Evolutionary conservation across 2,329 filamentous ascomycete species (phyloP), one percentile per base, ranked within the genome.

Genomic region (Parasarocladium wereldwijsianum): DNA sequence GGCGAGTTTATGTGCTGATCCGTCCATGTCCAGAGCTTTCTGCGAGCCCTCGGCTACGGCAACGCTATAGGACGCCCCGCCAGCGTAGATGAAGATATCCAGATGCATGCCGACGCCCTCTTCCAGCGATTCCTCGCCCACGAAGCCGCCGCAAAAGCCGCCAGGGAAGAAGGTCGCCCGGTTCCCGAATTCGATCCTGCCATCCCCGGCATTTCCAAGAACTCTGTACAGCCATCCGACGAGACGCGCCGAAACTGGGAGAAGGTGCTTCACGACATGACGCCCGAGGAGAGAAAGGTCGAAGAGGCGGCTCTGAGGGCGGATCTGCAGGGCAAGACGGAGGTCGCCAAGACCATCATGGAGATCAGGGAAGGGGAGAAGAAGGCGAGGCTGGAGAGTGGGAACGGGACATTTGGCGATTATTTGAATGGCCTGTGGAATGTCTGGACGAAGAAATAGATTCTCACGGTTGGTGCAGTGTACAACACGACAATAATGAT

Each of bases 61-160:
- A 70, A 72, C 6, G 71, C 70, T 16, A 60, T 70, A 37, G 69
- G 78, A 25, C 69, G 75, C 14, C 60, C 76, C 7, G 57, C 65
- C 1, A 66, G 75, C 17, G 66, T 81, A 30, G 81, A 93, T 43
- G 86, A 94, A 50, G 71, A 78, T 41, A 84, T 98, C 37, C 90
- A 96, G 55, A 83, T 96, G 76, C 86, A 94, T 51, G 87, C 87
- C 35, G 90, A 98, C 57, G 72, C 71, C 38, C 64, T 98, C 23
- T 98, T 85, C 54, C 80, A 87, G 45, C 73, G 79, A 42, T 84
- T 96, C 76, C 54, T 93, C 21, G 67, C 72, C 36, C 84, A 93
- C 49, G 87, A 98, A 54, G 63, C 62, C 13, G 69, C 66, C 38
- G 72, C 81, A n/a, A 71, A 79, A 38, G 66, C 73, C 43, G 80